Percentiles rank a stretch among this genome's conserved stretches.
phyloP scores from a whole-genome alignment of 345 rosid genomes.

The Rhizophora mangle region DNA sequence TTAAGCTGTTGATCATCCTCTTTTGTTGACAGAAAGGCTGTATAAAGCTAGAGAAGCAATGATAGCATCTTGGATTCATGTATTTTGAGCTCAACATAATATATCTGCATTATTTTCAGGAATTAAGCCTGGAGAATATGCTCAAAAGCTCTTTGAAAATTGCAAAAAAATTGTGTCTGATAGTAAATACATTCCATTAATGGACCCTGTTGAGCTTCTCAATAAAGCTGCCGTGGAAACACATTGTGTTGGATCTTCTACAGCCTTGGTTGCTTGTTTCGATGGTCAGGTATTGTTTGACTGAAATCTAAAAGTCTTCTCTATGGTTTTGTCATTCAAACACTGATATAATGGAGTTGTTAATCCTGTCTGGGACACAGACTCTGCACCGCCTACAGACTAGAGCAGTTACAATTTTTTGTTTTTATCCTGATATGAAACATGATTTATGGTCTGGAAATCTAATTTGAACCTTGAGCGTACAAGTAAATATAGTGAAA shows the following conservation, averaged over 20 bases:
- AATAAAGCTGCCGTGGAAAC: constrained; percentile 49
- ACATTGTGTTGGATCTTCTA: constrained; percentile 53
- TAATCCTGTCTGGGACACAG: no score
- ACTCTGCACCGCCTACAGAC: no score
- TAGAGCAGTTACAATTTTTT: no score
- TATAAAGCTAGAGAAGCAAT: background rate
- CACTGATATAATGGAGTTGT: background rate
- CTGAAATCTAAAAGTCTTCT: constrained; percentile 1
- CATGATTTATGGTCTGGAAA: no score
- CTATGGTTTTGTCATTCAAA: background rate
- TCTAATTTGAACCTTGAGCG: no score
- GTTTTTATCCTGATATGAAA: no score
- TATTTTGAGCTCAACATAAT: background rate
- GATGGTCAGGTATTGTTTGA: constrained; percentile 49
- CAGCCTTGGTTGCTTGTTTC: constrained; percentile 64
- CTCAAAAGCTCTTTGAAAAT: constrained; percentile 51
- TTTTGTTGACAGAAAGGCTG: no score
- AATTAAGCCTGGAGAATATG: constrained; percentile 40
- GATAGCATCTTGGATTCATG: background rate
- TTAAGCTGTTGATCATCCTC: no score
- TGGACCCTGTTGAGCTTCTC: constrained; percentile 51
- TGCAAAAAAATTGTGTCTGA: constrained; percentile 48
- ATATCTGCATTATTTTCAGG: constrained; percentile 33
- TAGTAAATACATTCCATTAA: constrained; percentile 24
- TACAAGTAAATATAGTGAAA: no score